A percentile compares a stretch with the other conserved stretches of the same genome.
These are phyloP conservation scores for Skeletonema menzelii DNA, from an alignment of 108 stramenopile genomes.

Conservation along the genomic window DNA sequence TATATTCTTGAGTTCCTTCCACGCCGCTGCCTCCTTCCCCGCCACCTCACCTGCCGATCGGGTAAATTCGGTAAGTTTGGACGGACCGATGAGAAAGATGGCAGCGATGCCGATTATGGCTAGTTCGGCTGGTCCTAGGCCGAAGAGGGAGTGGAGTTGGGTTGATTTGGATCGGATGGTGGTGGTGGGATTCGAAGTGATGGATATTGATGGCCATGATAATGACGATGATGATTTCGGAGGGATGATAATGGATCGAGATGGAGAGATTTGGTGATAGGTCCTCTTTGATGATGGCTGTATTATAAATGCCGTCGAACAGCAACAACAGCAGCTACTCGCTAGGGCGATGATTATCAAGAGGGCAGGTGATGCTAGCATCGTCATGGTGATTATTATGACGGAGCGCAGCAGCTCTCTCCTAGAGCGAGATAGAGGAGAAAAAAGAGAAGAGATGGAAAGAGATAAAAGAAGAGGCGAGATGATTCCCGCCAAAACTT, in stretches of 20 bases:
- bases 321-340: no score
- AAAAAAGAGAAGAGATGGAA: background rate
- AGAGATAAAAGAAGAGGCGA: no score
- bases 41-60: conserved; percentile 64
- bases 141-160: conserved; percentile 56
- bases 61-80: conserved; percentile 57
- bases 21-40: conserved; percentile 55
- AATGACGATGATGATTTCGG: background rate
- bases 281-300: background rate
- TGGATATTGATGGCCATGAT: background rate
- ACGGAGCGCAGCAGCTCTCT: no score
- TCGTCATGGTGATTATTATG: background rate
- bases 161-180: background rate
- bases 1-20: conserved; percentile 50
- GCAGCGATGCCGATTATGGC: conserved; percentile 64
- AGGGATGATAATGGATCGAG: background rate
- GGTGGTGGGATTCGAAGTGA: background rate
- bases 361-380: background rate
- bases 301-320: background rate
- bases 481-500: no score
- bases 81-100: conserved; percentile 66
- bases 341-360: background rate
- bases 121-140: conserved; percentile 79
- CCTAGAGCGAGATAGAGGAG: background rate
- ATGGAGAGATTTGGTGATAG: background rate